These are phyloP conservation scores for Phytophthora ohioensis DNA, from an alignment of 352 stramenopile genomes.

Conservation along the genomic window DNA sequence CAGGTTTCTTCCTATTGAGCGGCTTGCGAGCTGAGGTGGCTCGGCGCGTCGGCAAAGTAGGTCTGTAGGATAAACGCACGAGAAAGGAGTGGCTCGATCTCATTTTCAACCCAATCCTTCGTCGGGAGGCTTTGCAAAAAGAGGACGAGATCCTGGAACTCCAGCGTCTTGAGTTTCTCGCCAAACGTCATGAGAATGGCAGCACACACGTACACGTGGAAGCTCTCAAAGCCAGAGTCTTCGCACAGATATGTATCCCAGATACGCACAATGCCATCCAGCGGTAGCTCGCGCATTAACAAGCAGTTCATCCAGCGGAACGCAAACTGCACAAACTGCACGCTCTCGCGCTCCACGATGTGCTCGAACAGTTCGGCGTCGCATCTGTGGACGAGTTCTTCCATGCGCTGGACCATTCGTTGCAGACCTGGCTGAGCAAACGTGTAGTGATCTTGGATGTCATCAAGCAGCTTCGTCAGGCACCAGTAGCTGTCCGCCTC, in stretches of 20 bases:
- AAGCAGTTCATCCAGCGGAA: conserved; percentile 99
- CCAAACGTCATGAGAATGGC: conserved; percentile 98
- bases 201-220: conserved; percentile 99
- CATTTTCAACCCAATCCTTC: conserved; percentile 96
- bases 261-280: conserved; percentile 96
- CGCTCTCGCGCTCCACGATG: conserved; percentile 92
- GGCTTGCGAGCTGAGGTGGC: conserved; percentile 65
- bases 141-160: conserved; percentile 98
- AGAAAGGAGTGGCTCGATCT: conserved; percentile 98
- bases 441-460: conserved; percentile 99
- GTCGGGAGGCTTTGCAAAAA: conserved; percentile 98
- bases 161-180: conserved; percentile 94
- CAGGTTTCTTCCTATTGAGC: conserved; percentile 31
- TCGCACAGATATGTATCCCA: conserved; percentile 99
- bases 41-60: conserved; percentile 90
- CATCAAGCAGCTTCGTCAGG: conserved; percentile 98
- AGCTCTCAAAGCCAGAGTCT: conserved; percentile 98
- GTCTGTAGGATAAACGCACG: conserved; percentile 96
- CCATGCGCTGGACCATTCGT: conserved; percentile 97
- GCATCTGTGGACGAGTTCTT: conserved; percentile 97
- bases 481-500: conserved; percentile 99
- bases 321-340: conserved; percentile 99
- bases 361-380: conserved; percentile 96
- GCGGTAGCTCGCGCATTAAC: conserved; percentile 96
- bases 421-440: conserved; percentile 98